Conservation (phyloP, 129 eudicot genomes). For the Chrysanthemum makinoi region DNA sequence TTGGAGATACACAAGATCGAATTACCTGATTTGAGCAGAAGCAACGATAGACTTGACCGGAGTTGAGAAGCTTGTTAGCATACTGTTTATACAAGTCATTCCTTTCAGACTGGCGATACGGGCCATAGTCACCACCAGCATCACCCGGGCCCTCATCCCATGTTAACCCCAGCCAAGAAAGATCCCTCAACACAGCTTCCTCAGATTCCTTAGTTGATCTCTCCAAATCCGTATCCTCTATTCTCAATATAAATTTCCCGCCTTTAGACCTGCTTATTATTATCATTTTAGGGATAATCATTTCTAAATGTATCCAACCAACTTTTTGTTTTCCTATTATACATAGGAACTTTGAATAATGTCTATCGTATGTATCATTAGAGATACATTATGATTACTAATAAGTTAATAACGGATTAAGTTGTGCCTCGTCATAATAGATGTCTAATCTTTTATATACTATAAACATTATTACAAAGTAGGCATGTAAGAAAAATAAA, state of each 20-base stretch:
- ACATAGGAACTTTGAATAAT: no score
- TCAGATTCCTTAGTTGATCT: constrained; percentile 88
- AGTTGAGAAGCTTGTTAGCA: constrained; percentile 73
- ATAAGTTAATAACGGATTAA: no score
- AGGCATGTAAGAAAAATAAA: no score
- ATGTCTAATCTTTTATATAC: no score
- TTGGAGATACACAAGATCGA: neutral
- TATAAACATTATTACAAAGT: no score
- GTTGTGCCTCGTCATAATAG: no score
- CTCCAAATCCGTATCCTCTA: constrained; percentile 92
- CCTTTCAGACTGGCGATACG: constrained; percentile 92
- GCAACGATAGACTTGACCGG: constrained; percentile 88
- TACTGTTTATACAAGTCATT: constrained; percentile 73
- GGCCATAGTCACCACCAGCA: constrained; percentile 82
- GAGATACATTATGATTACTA: no score
- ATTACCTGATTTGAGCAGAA: constrained; percentile 85
- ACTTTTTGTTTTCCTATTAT: no score
- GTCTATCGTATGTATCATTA: no score
- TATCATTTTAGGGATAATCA: no score
- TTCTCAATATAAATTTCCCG: constrained; percentile 79
- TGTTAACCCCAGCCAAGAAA: constrained; percentile 84
- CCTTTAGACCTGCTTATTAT: constrained; percentile 60
- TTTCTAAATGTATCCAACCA: no score
- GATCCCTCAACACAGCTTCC: constrained; percentile 80
- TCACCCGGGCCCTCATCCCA: constrained; percentile 98